A percentile compares a stretch with the other conserved stretches of the same genome.
These are phyloP conservation scores for Diaporthe aspalathi DNA, from an alignment of 2,329 filamentous ascomycete species.

Conservation along the genomic window DNA sequence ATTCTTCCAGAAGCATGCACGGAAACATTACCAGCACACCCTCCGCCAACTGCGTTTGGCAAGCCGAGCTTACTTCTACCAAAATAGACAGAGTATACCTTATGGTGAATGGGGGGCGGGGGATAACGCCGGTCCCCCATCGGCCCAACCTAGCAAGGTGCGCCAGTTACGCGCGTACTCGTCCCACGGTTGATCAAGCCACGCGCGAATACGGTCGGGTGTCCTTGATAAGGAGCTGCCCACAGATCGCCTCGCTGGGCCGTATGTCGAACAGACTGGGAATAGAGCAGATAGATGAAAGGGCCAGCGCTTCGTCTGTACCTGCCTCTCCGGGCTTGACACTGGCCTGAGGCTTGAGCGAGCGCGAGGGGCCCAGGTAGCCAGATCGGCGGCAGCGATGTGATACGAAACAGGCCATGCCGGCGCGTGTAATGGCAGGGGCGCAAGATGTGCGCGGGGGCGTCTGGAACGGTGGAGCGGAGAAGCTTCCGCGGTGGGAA, in stretches of 20 bases:
- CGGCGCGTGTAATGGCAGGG: not conserved
- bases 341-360: not conserved
- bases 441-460: not conserved
- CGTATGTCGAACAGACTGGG: not conserved
- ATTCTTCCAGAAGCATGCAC: conserved; percentile 7
- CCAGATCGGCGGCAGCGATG: not conserved
- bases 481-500: conserved; percentile 29
- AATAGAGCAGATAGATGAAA: not conserved
- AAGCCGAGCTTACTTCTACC: no score
- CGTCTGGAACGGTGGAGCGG: not conserved
- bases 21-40: not conserved
- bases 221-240: not conserved
- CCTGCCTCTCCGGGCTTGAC: conserved; percentile 9
- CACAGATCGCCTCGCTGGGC: not conserved
- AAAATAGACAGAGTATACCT: not conserved
- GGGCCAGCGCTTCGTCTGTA: conserved; percentile 16
- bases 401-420: conserved; percentile 2
- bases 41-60: not conserved
- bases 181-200: not conserved
- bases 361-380: no score
- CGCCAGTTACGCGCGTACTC: conserved; percentile 9
- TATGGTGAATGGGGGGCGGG: not conserved
- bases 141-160: not conserved
- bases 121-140: not conserved
- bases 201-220: not conserved